Evolutionary conservation across 306 rosid species (phyloP).

Genomic region (Cicer arietinum): DNA sequence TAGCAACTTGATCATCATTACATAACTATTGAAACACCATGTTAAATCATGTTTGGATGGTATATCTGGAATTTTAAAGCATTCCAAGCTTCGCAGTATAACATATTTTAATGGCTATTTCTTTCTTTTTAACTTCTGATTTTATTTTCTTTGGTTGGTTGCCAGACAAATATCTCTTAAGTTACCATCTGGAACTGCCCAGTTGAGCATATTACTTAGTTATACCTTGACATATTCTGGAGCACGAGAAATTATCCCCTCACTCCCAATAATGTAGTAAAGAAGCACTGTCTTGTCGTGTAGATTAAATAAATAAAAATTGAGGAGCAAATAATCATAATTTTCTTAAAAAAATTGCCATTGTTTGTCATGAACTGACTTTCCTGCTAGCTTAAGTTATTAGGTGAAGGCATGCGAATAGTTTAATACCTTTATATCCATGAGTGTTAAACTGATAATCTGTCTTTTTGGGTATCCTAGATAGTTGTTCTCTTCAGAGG

Average conservation of each 20-base stretch:
- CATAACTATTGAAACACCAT: slow-evolving; percentile 12
- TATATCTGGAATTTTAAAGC: slow-evolving; percentile 2
- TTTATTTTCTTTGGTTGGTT: background rate
- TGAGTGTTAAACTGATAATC: slow-evolving; percentile 22
- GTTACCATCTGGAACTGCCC: slow-evolving; percentile 6
- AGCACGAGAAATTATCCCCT: background rate
- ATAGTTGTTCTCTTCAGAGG: slow-evolving; percentile 34
- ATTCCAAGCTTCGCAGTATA: background rate
- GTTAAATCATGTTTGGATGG: slow-evolving; percentile 5
- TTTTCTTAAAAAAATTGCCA: background rate
- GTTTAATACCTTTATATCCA: background rate
- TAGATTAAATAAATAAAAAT: too few relatives aligned
- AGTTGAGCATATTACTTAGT: slow-evolving; percentile 11
- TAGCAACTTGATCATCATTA: background rate
- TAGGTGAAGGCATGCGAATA: background rate
- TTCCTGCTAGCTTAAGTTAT: background rate
- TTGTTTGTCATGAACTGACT: background rate
- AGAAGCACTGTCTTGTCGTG: background rate
- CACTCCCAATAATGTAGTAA: background rate
- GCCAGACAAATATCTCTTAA: background rate
- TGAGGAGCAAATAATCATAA: slow-evolving; percentile 24
- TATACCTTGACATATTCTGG: background rate
- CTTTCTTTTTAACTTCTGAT: too few relatives aligned
- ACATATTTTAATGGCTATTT: background rate
- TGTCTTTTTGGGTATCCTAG: slow-evolving; percentile 16